Conservation (phyloP, 495 filamentous ascomycete genomes). For the Penicillium coprophilum region DNA sequence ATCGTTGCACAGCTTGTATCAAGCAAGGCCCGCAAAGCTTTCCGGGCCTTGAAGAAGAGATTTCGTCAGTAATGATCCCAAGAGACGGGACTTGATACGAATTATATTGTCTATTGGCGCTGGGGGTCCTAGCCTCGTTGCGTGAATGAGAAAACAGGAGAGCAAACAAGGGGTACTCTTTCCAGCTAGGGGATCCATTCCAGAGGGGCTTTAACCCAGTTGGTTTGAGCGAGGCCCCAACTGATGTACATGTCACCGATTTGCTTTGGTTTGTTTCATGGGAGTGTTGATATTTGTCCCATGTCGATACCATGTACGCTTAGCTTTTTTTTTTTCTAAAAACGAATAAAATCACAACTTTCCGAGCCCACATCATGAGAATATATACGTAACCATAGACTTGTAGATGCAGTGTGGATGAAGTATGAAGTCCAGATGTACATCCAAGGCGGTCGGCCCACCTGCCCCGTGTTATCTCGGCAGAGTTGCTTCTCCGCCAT, state of each 20-base stretch:
- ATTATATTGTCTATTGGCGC: not conserved
- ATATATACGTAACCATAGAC: not conserved
- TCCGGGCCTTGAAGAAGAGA: not conserved
- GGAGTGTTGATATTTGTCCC: not conserved
- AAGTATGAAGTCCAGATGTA: not conserved
- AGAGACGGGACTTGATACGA: not conserved
- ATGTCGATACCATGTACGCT: not conserved
- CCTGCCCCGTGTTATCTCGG: conserved; percentile 25
- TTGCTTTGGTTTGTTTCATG: not conserved
- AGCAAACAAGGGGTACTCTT: conserved; percentile 1
- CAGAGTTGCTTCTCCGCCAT: conserved; percentile 23
- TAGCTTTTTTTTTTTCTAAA: too few species aligned
- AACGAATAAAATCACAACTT: not conserved
- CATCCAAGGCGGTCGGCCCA: conserved; percentile 28
- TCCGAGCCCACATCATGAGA: not conserved
- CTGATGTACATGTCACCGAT: not conserved
- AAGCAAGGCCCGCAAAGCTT: not conserved
- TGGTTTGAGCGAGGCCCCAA: conserved; percentile 13
- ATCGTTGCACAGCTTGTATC: not conserved
- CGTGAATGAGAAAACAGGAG: not conserved
- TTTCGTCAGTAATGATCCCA: not conserved
- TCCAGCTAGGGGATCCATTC: conserved; percentile 2
- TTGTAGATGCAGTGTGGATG: not conserved
- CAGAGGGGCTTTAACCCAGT: not conserved
- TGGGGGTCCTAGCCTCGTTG: not conserved